A percentile compares a stretch with the other conserved stretches of the same genome.
phyloP scores from a whole-genome alignment of 495 filamentous ascomycete genomes.

The Usnea hakonensis region DNA sequence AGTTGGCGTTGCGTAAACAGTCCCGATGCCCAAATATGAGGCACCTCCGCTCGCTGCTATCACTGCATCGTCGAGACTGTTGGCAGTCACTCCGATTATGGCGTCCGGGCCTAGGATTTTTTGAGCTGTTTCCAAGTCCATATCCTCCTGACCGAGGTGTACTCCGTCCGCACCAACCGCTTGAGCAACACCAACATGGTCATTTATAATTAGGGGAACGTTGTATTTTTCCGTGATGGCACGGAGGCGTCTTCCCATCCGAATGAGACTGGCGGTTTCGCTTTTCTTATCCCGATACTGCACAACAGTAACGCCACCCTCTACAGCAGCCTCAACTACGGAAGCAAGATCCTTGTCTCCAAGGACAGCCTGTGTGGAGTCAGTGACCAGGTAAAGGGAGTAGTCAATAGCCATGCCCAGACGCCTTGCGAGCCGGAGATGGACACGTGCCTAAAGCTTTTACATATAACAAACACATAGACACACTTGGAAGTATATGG shows the following conservation, averaged over 20 bases:
- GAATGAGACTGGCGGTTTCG: constrained; percentile 64
- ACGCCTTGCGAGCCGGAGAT: not conserved
- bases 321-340: constrained; percentile 68
- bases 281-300: constrained; percentile 86
- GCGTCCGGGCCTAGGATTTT: constrained; percentile 62
- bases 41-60: constrained; percentile 63
- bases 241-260: constrained; percentile 64
- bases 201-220: constrained; percentile 87
- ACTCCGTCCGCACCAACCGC: constrained; percentile 83
- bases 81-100: constrained; percentile 66
- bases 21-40: constrained; percentile 83
- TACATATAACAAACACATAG: not conserved
- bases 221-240: constrained; percentile 54
- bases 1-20: constrained; percentile 78
- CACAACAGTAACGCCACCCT: constrained; percentile 79
- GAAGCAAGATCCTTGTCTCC: constrained; percentile 58
- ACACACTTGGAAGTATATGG: not conserved
- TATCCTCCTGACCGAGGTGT: constrained; percentile 91
- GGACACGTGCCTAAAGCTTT: not conserved
- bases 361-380: constrained; percentile 75
- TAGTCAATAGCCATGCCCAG: constrained; percentile 39
- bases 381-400: constrained; percentile 83
- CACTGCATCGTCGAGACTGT: constrained; percentile 57
- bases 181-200: constrained; percentile 86
- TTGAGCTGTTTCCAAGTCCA: constrained; percentile 63